Evolutionary conservation across 2,329 filamentous ascomycete genomes (phyloP).

Genomic region (Fusarium setosum): DNA sequence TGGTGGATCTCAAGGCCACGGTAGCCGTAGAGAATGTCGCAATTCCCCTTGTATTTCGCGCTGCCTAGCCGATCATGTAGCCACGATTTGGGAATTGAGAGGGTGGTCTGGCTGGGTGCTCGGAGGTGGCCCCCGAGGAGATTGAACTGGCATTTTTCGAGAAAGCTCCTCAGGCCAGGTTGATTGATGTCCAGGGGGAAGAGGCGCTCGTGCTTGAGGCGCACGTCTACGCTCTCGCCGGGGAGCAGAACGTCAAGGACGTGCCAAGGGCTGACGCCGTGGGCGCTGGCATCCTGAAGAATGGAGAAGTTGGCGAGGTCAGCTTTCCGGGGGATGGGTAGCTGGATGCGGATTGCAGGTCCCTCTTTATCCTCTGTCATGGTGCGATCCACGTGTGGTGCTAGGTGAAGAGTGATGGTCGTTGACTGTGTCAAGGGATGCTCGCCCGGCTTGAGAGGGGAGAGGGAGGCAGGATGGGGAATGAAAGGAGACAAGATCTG

Average conservation of each 20-base stretch:
- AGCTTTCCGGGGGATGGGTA: constrained; percentile 45
- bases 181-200: constrained; percentile 52
- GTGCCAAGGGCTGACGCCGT: constrained; percentile 45
- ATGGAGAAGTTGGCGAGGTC: constrained; percentile 45
- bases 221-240: constrained; percentile 58
- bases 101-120: constrained; percentile 48
- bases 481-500: constrained; percentile 58
- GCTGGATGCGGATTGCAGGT: constrained; percentile 44
- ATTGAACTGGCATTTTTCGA: constrained; percentile 58
- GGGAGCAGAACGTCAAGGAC: constrained; percentile 60
- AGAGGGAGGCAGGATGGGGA: constrained; percentile 60
- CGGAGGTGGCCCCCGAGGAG: constrained; percentile 55
- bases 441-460: constrained; percentile 48
- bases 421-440: constrained; percentile 41
- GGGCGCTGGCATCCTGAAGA: constrained; percentile 45
- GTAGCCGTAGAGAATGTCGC: constrained; percentile 55
- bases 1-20: constrained; percentile 65
- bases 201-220: constrained; percentile 52
- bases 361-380: neutral
- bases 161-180: constrained; percentile 54
- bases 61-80: neutral
- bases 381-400: constrained; percentile 46
- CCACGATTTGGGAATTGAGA: constrained; percentile 23
- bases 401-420: constrained; percentile 60
- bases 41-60: neutral